A percentile compares a stretch with the other conserved stretches of the same genome.
Evolutionary conservation across 441 rosid genomes (phyloP).

Genomic region (Kokia cookei): DNA sequence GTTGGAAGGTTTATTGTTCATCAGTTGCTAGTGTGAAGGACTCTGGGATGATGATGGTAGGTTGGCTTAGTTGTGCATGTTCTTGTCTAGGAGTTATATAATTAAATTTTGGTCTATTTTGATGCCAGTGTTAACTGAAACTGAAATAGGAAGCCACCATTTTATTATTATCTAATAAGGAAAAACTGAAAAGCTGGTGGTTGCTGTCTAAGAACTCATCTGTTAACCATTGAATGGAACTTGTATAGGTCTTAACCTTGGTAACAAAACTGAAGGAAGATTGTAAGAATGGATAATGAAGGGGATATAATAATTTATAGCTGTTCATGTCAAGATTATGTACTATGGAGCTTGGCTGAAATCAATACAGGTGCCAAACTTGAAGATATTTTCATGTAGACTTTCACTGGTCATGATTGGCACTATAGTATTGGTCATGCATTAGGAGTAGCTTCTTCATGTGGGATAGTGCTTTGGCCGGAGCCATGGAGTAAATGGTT

Average conservation of each 20-base stretch:
- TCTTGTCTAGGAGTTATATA: background rate
- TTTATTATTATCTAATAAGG: background rate
- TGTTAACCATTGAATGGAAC: background rate
- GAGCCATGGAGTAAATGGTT: background rate
- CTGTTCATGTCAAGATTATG: background rate
- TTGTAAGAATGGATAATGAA: background rate
- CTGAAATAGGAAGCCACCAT: background rate
- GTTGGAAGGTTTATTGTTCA: background rate
- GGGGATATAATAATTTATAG: background rate
- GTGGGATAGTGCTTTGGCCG: background rate
- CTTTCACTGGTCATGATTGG: background rate
- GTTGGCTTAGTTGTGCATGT: background rate
- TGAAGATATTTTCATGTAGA: background rate
- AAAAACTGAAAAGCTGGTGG: background rate
- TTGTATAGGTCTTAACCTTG: background rate
- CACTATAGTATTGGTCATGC: background rate
- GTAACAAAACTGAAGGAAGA: background rate
- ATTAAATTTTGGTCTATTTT: background rate
- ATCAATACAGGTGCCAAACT: background rate
- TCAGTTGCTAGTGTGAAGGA: background rate
- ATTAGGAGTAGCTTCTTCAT: background rate
- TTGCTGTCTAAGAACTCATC: background rate
- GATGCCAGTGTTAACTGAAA: background rate
- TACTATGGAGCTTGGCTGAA: background rate
- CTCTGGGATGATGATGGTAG: background rate